A percentile compares a stretch with the other conserved stretches of the same genome.
Evolutionary conservation across 1,284 basidiomycete genomes (phyloP).

Genomic region (Melampsora larici-populina): DNA sequence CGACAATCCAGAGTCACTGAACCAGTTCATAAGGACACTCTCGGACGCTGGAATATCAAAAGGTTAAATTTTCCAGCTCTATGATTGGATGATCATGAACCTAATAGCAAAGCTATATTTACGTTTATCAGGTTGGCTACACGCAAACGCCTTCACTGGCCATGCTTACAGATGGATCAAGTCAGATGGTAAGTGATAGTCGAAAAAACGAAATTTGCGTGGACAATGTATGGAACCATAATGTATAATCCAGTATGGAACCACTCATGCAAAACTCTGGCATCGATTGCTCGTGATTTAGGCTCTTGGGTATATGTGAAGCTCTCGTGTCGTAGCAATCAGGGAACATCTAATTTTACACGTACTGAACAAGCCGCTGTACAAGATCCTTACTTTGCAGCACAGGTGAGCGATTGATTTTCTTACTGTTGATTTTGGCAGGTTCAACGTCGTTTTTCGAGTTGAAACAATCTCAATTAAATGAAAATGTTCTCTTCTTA

Average conservation of each 20-base stretch:
- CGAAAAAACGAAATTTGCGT: background rate
- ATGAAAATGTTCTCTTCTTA: background rate
- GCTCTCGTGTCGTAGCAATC: constrained; percentile 11
- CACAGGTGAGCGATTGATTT: background rate
- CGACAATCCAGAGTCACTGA: constrained; percentile 28
- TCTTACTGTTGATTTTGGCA: background rate
- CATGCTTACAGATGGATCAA: constrained; percentile 33
- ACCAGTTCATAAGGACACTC: constrained; percentile 26
- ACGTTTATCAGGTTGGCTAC: constrained; percentile 18
- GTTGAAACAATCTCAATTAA: too few relatives aligned
- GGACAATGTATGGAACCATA: too few relatives aligned
- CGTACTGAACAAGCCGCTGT: constrained; percentile 11
- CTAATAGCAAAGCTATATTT: background rate
- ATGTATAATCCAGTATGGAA: background rate
- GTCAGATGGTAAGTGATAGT: constrained; percentile 15
- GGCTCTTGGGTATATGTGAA: constrained; percentile 37
- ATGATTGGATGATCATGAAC: too few relatives aligned
- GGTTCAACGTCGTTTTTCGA: background rate
- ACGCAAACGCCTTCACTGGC: constrained; percentile 17
- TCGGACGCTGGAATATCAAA: constrained; percentile 26
- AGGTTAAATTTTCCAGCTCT: background rate
- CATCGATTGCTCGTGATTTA: background rate
- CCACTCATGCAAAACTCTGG: background rate
- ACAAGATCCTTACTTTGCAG: background rate
- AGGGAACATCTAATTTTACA: constrained; percentile 20